Evolutionary conservation across 495 filamentous ascomycete species (phyloP).

Genomic region (Choiromyces venosus): DNA sequence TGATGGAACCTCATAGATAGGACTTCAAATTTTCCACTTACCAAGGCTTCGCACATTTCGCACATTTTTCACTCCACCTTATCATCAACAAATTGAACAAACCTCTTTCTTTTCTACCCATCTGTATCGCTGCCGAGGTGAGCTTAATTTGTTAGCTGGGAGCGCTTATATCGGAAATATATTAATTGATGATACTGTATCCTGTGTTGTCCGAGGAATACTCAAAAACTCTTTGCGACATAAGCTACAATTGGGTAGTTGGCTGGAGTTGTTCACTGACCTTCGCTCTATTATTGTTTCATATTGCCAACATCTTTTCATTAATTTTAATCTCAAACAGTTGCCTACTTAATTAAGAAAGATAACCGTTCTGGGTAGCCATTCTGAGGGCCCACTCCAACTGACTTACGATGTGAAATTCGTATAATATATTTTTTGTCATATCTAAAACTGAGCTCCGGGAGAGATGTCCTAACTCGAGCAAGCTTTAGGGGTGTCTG

Average conservation of each 20-base stretch:
- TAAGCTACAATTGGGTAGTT: neutral
- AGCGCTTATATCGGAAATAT: neutral
- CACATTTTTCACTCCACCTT: neutral
- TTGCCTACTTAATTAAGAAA: neutral
- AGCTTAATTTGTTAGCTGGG: no score
- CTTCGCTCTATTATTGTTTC: neutral
- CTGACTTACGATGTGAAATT: neutral
- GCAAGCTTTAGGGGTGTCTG: neutral
- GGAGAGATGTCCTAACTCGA: neutral
- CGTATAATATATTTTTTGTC: neutral
- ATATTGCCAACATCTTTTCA: neutral
- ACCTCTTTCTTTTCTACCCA: neutral
- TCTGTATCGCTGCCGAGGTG: neutral
- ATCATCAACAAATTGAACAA: neutral
- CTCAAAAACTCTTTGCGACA: no score
- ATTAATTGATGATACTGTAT: no score
- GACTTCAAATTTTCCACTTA: neutral
- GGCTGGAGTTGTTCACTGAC: neutral
- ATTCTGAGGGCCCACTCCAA: neutral
- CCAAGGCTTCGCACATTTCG: neutral
- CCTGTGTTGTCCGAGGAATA: no score
- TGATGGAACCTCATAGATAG: no score
- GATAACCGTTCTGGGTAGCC: neutral
- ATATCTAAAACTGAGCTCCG: neutral
- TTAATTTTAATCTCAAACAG: neutral